Conservation (phyloP, 2,329 filamentous ascomycete species). For the Lachnellula willkommii region DNA sequence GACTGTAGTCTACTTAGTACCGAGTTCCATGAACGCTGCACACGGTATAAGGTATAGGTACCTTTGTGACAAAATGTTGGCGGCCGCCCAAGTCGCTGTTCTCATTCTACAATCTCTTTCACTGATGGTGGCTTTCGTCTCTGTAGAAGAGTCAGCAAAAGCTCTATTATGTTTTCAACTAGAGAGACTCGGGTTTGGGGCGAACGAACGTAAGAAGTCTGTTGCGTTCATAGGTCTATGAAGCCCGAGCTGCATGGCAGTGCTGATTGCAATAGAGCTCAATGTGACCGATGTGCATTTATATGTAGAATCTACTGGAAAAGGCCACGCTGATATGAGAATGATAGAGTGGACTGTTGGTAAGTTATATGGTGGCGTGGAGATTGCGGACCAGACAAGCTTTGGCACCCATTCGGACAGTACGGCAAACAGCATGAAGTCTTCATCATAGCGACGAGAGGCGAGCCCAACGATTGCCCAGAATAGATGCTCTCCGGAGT, state of each 20-base stretch:
- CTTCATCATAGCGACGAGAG: conserved; percentile 12
- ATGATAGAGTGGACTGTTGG: conserved; percentile 16
- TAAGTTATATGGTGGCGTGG: conserved; percentile 1
- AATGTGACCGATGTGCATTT: conserved; percentile 20
- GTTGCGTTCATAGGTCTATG: conserved; percentile 17
- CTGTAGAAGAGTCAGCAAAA: neutral
- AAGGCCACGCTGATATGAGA: conserved; percentile 22
- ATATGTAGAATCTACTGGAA: conserved; percentile 19
- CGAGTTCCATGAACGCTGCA: neutral
- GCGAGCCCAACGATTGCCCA: conserved; percentile 17
- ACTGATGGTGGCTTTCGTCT: neutral
- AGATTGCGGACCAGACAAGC: conserved; percentile 10
- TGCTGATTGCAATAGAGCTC: conserved; percentile 18
- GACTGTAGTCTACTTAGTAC: neutral
- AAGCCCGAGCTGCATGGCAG: conserved; percentile 23
- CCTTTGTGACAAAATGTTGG: conserved; percentile 10
- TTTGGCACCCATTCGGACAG: conserved; percentile 8
- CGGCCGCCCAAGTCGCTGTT: conserved; percentile 11
- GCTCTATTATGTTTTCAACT: neutral
- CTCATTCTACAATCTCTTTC: conserved; percentile 1
- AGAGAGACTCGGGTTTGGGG: neutral
- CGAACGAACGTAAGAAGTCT: conserved; percentile 15
- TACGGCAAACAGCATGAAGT: conserved; percentile 6
- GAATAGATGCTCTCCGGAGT: conserved; percentile 7
- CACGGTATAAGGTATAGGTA: neutral